Conservation (phyloP, 257 asterid genomes). For the Penstemon barbatus region DNA sequence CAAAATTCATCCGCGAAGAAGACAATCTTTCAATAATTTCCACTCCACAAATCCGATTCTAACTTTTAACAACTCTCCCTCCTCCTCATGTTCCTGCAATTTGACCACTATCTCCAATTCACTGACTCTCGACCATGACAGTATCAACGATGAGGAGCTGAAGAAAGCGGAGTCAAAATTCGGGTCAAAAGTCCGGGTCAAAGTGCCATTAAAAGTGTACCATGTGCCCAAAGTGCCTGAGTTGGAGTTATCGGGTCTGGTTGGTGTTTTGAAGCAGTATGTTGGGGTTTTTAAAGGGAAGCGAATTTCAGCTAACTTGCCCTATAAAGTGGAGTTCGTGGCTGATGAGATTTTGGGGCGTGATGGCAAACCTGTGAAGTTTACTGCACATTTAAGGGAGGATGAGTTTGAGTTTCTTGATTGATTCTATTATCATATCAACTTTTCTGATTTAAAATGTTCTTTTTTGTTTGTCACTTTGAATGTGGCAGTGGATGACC, state of each 20-base stretch:
- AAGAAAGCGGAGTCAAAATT: slow-evolving; percentile 42
- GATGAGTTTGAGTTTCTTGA: slow-evolving; percentile 94
- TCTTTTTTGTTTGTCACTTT: slow-evolving; percentile 4
- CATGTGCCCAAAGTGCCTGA: slow-evolving; percentile 86
- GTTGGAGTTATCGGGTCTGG: slow-evolving; percentile 52
- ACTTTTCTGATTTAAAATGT: slow-evolving; percentile 20
- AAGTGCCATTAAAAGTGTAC: slow-evolving; percentile 70
- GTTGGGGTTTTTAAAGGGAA: slow-evolving; percentile 75
- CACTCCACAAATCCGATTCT: slow-evolving; percentile 2
- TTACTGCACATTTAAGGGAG: slow-evolving; percentile 75
- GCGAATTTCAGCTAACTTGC: slow-evolving; percentile 76
- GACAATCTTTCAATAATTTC: slow-evolving; percentile 4
- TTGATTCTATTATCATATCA: slow-evolving; percentile 34
- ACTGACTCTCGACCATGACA: slow-evolving; percentile 13
- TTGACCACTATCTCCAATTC: slow-evolving; percentile 15
- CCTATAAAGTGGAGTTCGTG: slow-evolving; percentile 77
- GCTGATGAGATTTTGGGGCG: slow-evolving; percentile 57
- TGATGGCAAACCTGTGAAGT: slow-evolving; percentile 64
- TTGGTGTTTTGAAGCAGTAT: slow-evolving; percentile 79
- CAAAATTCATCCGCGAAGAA: slow-evolving; percentile 25
- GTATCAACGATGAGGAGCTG: slow-evolving; percentile 29
- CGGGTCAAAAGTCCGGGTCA: slow-evolving; percentile 67
- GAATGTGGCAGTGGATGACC: slow-evolving; percentile 19
- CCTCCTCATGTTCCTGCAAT: slow-evolving; percentile 20
- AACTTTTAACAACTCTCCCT: slow-evolving; percentile 13